Conservation (phyloP, 2,329 filamentous ascomycete species). For the Fusarium paranaense region DNA sequence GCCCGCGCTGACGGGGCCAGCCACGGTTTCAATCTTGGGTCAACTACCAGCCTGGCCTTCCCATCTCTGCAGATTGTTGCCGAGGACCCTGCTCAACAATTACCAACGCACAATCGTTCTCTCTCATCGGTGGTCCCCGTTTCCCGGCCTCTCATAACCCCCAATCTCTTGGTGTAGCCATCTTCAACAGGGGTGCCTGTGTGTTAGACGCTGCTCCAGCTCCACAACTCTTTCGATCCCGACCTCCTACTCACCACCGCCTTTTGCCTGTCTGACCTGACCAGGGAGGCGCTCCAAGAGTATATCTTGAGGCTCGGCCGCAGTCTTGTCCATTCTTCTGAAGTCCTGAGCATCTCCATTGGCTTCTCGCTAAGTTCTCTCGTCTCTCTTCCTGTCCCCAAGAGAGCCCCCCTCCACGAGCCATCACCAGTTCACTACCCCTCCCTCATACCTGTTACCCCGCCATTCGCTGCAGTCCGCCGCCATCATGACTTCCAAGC, state of each 20-base stretch:
- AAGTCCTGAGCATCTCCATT: conserved; percentile 19
- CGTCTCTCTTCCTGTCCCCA: conserved; percentile 11
- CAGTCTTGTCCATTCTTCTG: conserved; percentile 18
- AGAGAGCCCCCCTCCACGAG: conserved; percentile 2
- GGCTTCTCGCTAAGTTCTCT: conserved; percentile 9
- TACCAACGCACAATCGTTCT: conserved; percentile 14
- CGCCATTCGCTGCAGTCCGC: conserved; percentile 11
- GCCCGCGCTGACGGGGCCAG: conserved; percentile 39
- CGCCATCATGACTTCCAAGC: conserved; percentile 44
- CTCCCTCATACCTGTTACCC: conserved; percentile 23
- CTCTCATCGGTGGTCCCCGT: not conserved
- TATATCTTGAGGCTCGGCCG: conserved; percentile 37
- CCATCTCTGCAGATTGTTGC: conserved; percentile 21
- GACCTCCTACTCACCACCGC: conserved; percentile 42
- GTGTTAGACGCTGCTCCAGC: conserved; percentile 22
- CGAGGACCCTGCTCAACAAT: conserved; percentile 16
- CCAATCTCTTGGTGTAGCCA: conserved; percentile 34
- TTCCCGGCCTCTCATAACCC: conserved; percentile 23
- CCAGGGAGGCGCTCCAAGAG: conserved; percentile 31
- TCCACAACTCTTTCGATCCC: conserved; percentile 45
- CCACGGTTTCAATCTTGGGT: conserved; percentile 35
- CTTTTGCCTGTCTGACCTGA: conserved; percentile 42
- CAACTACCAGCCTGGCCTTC: conserved; percentile 22
- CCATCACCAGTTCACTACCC: conserved; percentile 17
- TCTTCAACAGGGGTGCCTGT: conserved; percentile 32